Conservation (phyloP, 1,284 basidiomycete genomes). For the Meira miltonrushii region DNA sequence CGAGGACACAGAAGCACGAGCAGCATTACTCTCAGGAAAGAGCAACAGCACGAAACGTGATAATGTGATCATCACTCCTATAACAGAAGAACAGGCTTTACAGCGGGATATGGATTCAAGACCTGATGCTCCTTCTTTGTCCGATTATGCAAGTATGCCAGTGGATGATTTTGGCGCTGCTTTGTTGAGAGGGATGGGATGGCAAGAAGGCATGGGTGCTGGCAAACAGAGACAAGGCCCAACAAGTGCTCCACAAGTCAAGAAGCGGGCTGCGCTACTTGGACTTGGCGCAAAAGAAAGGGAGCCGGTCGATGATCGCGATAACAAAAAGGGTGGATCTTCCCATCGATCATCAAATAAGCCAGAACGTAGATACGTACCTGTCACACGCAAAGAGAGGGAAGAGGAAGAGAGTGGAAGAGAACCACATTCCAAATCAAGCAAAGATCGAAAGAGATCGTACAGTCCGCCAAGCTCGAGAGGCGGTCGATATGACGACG, state of each 20-base stretch:
- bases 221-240: slow-evolving; percentile 44
- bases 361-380: slow-evolving; percentile 69
- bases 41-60: neutral
- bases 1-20: neutral
- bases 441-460: slow-evolving; percentile 14
- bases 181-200: slow-evolving; percentile 91
- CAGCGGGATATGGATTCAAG: slow-evolving; percentile 37
- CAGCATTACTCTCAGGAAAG: slow-evolving; percentile 26
- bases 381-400: slow-evolving; percentile 57
- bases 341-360: slow-evolving; percentile 55
- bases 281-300: slow-evolving; percentile 49
- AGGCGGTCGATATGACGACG: slow-evolving; percentile 13
- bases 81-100: slow-evolving; percentile 34
- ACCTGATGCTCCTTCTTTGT: slow-evolving; percentile 60
- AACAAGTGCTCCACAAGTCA: slow-evolving; percentile 33
- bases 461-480: slow-evolving; percentile 14
- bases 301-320: slow-evolving; percentile 8
- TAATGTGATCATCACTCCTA: slow-evolving; percentile 23
- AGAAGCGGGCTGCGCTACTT: slow-evolving; percentile 39
- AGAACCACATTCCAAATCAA: slow-evolving; percentile 3
- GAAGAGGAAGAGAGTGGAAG: slow-evolving; percentile 57
- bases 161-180: slow-evolving; percentile 90
- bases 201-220: slow-evolving; percentile 75
- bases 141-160: slow-evolving; percentile 85
- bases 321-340: slow-evolving; percentile 6